Evolutionary conservation across 192 early-diverging fungal genomes (phyloP).

Genomic region (Gorgonomyces haynaldii): DNA sequence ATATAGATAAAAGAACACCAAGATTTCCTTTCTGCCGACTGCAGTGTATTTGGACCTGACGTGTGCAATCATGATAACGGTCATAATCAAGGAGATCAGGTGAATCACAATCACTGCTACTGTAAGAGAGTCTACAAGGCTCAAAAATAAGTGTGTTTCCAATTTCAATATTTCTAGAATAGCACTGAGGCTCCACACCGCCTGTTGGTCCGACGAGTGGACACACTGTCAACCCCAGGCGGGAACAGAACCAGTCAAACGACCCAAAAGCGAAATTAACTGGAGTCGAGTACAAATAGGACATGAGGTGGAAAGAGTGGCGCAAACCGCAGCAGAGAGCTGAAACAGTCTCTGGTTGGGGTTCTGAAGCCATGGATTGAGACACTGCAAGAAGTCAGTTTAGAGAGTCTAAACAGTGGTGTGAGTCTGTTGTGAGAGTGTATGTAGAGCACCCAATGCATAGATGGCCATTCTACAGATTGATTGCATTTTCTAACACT

Average conservation of each 20-base stretch:
- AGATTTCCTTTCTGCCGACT: conserved; percentile 98
- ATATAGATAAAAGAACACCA: conserved; percentile 97
- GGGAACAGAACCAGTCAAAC: conserved; percentile 83
- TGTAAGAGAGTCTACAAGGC: no score
- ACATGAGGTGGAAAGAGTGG: no score
- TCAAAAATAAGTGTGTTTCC: conserved; percentile 80
- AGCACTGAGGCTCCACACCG: conserved; percentile 81
- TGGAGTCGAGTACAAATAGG: neutral
- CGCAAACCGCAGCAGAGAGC: no score
- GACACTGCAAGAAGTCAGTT: no score
- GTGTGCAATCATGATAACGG: conserved; percentile 96
- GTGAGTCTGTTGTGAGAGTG: no score
- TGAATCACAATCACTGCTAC: conserved; percentile 93
- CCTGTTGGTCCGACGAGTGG: conserved; percentile 69
- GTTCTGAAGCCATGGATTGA: no score
- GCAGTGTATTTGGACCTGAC: conserved; percentile 97
- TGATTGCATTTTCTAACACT: no score
- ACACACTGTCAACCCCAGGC: conserved; percentile 76
- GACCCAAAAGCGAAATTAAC: conserved; percentile 53
- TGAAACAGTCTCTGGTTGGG: no score
- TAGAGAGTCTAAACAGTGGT: no score
- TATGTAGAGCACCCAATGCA: no score
- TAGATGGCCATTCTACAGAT: no score
- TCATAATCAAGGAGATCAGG: conserved; percentile 88
- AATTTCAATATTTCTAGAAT: conserved; percentile 90